A percentile compares a stretch with the other conserved stretches of the same genome.
Conservation (phyloP, 2,329 filamentous ascomycete species). For the Epichloe elymi region DNA sequence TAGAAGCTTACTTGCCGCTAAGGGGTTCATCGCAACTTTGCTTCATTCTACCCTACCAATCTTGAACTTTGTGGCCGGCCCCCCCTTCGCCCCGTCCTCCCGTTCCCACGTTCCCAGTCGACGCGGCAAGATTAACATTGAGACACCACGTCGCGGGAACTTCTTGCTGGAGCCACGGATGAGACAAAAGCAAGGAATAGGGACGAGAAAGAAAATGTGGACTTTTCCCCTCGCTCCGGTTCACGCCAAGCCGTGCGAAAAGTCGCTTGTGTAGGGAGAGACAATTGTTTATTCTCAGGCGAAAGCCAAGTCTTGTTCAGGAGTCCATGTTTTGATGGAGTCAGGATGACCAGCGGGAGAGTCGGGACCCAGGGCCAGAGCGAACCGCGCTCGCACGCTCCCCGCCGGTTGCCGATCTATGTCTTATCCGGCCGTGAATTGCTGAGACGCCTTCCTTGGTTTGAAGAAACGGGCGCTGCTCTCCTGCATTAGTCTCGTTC, state of each 20-base stretch:
- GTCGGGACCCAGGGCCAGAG: not conserved
- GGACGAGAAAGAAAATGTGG: not conserved
- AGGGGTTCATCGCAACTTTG: not conserved
- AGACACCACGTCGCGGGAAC: not conserved
- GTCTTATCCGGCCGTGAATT: not conserved
- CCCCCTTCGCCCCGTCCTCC: not conserved
- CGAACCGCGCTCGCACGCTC: not conserved
- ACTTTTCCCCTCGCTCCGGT: not conserved
- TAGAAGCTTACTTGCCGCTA: no score
- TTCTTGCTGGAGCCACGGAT: not conserved
- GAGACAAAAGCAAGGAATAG: not conserved
- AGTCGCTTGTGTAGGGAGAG: not conserved
- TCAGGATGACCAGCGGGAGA: not conserved
- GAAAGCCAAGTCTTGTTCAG: no score
- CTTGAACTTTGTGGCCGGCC: no score
- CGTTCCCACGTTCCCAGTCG: no score
- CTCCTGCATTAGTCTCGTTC: not conserved
- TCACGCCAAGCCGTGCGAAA: not conserved
- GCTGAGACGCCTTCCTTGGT: not conserved
- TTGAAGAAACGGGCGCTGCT: no score
- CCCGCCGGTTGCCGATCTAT: not conserved
- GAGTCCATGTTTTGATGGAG: no score
- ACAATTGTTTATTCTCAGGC: no score
- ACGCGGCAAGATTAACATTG: not conserved
- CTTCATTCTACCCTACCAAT: no score